A percentile compares a stretch with the other conserved stretches of the same genome.
Evolutionary conservation across 2,329 filamentous ascomycete genomes (phyloP).

Genomic region (Leptographium wingfieldii): DNA sequence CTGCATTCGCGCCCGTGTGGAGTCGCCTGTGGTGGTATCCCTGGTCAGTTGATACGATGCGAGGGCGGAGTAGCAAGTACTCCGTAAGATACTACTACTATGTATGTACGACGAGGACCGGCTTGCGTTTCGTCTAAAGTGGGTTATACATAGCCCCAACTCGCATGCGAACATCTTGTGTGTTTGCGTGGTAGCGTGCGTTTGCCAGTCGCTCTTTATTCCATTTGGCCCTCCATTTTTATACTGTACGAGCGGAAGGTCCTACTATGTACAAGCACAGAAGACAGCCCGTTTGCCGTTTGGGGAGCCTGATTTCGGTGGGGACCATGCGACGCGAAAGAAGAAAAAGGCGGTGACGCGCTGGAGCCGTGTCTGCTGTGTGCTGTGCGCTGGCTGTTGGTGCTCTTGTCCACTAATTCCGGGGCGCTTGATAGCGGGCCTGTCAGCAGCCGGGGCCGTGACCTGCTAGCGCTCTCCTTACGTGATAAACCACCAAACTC

Average conservation of each 20-base stretch:
- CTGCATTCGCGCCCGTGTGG: constrained; percentile 5
- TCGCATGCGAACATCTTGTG: neutral
- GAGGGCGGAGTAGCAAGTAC: neutral
- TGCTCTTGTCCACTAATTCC: neutral
- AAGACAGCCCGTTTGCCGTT: neutral
- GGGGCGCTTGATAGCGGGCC: neutral
- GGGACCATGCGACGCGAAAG: neutral
- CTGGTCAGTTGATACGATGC: neutral
- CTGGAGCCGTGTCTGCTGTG: neutral
- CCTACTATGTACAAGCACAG: neutral
- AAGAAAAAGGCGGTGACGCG: neutral
- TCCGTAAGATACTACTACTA: too few relatives aligned
- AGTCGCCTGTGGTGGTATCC: neutral
- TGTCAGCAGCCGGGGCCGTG: neutral
- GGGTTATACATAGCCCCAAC: neutral
- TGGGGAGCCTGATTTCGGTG: neutral
- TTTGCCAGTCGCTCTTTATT: neutral
- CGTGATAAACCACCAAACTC: neutral
- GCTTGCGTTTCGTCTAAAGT: neutral
- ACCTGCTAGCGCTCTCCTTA: neutral
- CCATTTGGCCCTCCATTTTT: neutral
- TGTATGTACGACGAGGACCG: neutral
- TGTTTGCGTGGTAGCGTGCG: neutral
- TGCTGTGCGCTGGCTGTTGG: neutral
- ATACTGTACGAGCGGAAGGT: neutral